Base-by-base conservation (phyloP, 768 basidiomycete genomes). In the Mycena rebaudengoi region DNA sequence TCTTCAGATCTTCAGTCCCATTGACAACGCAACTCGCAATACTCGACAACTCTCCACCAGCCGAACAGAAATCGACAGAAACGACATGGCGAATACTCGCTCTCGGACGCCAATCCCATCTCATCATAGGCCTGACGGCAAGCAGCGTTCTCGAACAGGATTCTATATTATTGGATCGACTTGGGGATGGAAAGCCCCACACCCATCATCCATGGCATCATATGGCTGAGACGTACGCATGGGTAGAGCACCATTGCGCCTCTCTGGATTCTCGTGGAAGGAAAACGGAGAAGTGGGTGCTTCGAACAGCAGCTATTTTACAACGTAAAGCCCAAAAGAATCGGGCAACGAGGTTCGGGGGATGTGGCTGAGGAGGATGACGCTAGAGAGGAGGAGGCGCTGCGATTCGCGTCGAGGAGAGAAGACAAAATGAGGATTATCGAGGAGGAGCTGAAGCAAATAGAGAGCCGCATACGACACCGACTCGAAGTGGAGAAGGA, bases 271-370 rank as follows among this genome's bases (percentile, higher is more conserved):
- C 78, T 59, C 78, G 80, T 63, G 81, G 78, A 65, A 79, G 79
- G 70, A 85, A 82, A 68, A 87, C 86, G 30, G 86, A 89, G 54
- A 82, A 84, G 55, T 91, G 91, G 91, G 85, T 91, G 49, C 74
- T n/a, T 82, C 46, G 82, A 87, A 67, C 87, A 88, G 69, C 88
- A 87, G 73, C 71, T 81, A 48, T 76, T 83, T 62, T 69, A 79
- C 39, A 64, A 69, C 11, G 75, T 2, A 84, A 87, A 65, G 81
- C 81, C 5, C 82, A 85, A n/a, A n/a, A n/a, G n/a, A n/a, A n/a
- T n/a, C n/a, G n/a, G n/a, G n/a, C n/a, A n/a, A n/a, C n/a, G n/a
- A n/a, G n/a, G n/a, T n/a, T n/a, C n/a, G n/a, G n/a, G n/a, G n/a
- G n/a, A n/a, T n/a, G n/a, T n/a, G n/a, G n/a, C n/a, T n/a, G 48